Evolutionary conservation across 345 rosid genomes (phyloP).

Genomic region (Erysimum cheiranthoides): DNA sequence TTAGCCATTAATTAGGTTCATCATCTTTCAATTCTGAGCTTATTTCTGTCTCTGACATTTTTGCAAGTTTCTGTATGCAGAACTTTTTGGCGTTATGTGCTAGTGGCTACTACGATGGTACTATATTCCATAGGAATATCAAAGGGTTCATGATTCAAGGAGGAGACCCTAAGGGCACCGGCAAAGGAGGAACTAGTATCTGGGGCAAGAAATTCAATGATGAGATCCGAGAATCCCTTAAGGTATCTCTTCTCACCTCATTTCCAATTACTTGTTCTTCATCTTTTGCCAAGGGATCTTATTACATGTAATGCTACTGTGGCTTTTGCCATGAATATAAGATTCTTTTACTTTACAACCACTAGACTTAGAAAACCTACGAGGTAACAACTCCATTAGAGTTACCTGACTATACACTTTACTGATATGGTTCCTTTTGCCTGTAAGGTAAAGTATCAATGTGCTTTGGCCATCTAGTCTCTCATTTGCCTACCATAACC

Average conservation of each 20-base stretch:
- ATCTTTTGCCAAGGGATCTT: constrained; percentile 4
- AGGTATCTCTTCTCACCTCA: constrained; percentile 53
- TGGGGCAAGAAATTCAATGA: constrained; percentile 99
- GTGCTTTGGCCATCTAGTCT: background rate
- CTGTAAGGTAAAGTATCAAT: background rate
- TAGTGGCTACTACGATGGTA: constrained; percentile 90
- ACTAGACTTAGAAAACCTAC: background rate
- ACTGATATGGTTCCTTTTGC: constrained; percentile 5
- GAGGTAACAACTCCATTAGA: background rate
- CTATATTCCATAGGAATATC: constrained; percentile 88
- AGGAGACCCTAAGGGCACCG: constrained; percentile 95
- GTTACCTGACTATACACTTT: background rate
- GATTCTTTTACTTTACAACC: background rate
- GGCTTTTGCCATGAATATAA: background rate
- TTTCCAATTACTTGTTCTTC: background rate
- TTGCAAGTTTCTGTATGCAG: constrained; percentile 45
- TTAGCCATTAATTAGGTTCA: no score
- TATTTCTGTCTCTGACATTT: background rate
- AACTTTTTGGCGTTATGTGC: constrained; percentile 96
- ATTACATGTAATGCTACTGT: background rate
- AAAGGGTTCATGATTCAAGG: constrained; percentile 99
- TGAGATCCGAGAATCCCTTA: constrained; percentile 95
- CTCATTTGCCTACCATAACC: background rate
- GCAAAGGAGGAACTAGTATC: constrained; percentile 97
- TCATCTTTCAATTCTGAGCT: background rate